Evolutionary conservation across 2,329 filamentous ascomycete genomes (phyloP), one percentile per base, ranked within the genome.

Genomic region (Tolypocladium cylindrosporum): DNA sequence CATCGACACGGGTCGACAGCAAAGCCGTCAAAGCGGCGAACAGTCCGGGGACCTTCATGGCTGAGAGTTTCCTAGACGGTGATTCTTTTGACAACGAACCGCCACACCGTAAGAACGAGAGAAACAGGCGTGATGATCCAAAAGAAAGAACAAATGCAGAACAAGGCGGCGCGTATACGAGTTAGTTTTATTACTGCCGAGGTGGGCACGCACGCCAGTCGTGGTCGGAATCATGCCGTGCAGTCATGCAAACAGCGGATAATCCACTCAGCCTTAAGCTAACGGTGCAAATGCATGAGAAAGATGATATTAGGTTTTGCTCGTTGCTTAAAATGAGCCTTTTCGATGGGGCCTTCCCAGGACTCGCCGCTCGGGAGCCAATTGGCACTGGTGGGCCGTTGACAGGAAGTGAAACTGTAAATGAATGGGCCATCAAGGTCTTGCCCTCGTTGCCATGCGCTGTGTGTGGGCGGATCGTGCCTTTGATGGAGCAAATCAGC

Each of bases 351-450:
- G 42, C 9, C 42, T 21, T 27, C 24, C 42, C 3, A 1, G 41
- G 24, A 24, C 24, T 19, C 14, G 3, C 27, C 27, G 27, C 27
- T 31, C 8, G 16, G 45, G 19, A 16, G 24, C 70, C 69, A 71
- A 54, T 67, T 67, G 58, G 57, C 55, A 56, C 51, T 27, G 37
- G 42, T 56, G 59, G 54, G 42, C 50, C 54, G 57, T 54, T 31
- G 42, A 61, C 71, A 71, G 66, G 62, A 74, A 72, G 71, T 74
- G 72, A 74, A 67, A 63, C 24, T 27, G 3, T 3, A 27, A 27
- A 27, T 16, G 16, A 50, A 31, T 21, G 45, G 45, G 45, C 4
- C 45, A 39, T 4, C 37, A 39, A 39, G 13, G 36, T 37, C 27
- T 14, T 36, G 9, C 36, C 34, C 34, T 36, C 36, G 36, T 36